Evolutionary conservation across 495 filamentous ascomycete genomes (phyloP).

Genomic region (Annulohypoxylon nitens): DNA sequence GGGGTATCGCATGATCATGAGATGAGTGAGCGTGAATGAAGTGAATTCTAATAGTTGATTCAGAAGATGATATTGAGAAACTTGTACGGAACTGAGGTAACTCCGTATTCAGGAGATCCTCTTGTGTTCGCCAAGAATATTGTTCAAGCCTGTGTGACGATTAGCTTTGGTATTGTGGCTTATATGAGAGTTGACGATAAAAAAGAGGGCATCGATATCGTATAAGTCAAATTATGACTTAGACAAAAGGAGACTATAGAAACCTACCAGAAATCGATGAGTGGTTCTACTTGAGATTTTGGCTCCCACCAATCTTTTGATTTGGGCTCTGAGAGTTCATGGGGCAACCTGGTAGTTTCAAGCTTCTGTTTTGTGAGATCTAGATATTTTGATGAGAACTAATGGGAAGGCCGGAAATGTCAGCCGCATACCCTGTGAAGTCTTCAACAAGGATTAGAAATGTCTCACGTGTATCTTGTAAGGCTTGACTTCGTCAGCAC

Average conservation of each 20-base stretch:
- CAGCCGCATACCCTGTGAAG: constrained; percentile 24
- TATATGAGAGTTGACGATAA: constrained; percentile 10
- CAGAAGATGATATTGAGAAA: constrained; percentile 54
- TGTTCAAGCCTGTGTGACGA: constrained; percentile 64
- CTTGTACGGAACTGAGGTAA: constrained; percentile 72
- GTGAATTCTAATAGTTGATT: constrained; percentile 59
- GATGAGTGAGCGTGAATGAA: constrained; percentile 69
- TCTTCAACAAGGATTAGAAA: background rate
- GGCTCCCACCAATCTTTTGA: constrained; percentile 63
- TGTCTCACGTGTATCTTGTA: constrained; percentile 65
- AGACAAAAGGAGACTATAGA: background rate
- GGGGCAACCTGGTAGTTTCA: constrained; percentile 67
- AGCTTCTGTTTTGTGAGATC: constrained; percentile 68
- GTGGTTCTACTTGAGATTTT: constrained; percentile 61
- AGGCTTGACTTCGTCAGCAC: constrained; percentile 59
- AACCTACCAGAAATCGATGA: constrained; percentile 67
- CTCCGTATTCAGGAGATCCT: constrained; percentile 65
- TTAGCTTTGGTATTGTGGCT: constrained; percentile 16
- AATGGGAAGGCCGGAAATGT: background rate
- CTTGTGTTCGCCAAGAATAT: constrained; percentile 72
- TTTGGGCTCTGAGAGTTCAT: constrained; percentile 57
- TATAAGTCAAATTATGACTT: constrained; percentile 21
- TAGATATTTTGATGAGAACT: constrained; percentile 66
- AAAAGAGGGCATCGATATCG: background rate
- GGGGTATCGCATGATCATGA: constrained; percentile 65